Percentiles rank a stretch among this genome's conserved stretches.
These are phyloP conservation scores for Hura crepitans DNA, from an alignment of 441 rosid genomes.

Conservation along the genomic window DNA sequence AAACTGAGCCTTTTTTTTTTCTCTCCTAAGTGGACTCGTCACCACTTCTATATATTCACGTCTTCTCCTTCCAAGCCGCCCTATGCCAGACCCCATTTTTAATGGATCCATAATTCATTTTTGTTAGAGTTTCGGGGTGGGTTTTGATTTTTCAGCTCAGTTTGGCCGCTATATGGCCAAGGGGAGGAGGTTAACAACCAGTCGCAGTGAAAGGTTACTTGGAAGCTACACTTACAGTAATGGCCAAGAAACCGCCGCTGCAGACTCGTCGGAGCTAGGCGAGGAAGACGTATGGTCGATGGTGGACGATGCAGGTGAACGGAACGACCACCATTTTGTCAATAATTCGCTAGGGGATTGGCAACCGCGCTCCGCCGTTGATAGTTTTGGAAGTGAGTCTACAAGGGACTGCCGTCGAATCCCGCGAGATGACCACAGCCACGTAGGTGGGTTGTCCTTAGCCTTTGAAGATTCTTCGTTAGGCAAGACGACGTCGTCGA, in stretches of 20 bases:
- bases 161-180: conserved; percentile 50
- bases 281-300: conserved; percentile 91
- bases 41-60: conserved; percentile 45
- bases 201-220: conserved; percentile 63
- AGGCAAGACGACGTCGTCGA: conserved; percentile 37
- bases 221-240: conserved; percentile 49
- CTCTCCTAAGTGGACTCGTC: neutral
- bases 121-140: neutral
- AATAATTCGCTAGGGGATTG: conserved; percentile 32
- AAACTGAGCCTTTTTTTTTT: neutral
- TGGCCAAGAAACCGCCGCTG: conserved; percentile 32
- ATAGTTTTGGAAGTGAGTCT: conserved; percentile 20
- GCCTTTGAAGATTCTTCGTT: conserved; percentile 55
- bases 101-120: conserved; percentile 24
- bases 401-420: conserved; percentile 21
- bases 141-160: neutral
- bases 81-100: conserved; percentile 27
- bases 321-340: conserved; percentile 22
- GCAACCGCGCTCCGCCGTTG: conserved; percentile 32
- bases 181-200: conserved; percentile 62
- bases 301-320: conserved; percentile 42
- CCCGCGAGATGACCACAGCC: conserved; percentile 29
- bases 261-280: conserved; percentile 53
- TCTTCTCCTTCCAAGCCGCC: conserved; percentile 24
- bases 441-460: conserved; percentile 60